These are phyloP conservation scores for Colletotrichum filicis DNA, from an alignment of 2,329 filamentous ascomycete genomes.

Conservation along the genomic window DNA sequence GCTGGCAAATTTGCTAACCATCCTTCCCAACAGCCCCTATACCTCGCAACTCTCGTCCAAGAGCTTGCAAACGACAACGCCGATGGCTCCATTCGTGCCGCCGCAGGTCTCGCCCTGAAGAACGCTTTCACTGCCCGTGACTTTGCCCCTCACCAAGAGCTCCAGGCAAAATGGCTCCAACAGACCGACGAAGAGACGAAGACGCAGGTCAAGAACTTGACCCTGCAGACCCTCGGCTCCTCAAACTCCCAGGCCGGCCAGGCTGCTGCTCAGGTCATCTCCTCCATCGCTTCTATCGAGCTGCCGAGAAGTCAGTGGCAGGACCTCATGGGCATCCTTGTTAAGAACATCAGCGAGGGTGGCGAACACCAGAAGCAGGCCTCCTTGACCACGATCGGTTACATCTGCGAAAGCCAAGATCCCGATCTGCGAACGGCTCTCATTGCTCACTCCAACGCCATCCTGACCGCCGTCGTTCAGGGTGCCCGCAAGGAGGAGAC, in stretches of 20 bases:
- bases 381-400: slow-evolving; percentile 95
- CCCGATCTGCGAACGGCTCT: slow-evolving; percentile 83
- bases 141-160: slow-evolving; percentile 83
- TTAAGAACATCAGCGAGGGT: slow-evolving; percentile 92
- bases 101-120: slow-evolving; percentile 95
- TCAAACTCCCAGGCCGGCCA: slow-evolving; percentile 84
- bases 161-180: slow-evolving; percentile 93
- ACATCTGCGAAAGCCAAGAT: slow-evolving; percentile 97
- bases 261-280: slow-evolving; percentile 93
- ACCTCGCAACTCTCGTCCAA: slow-evolving; percentile 91
- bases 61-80: slow-evolving; percentile 93
- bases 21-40: slow-evolving; percentile 75
- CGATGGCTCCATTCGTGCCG: slow-evolving; percentile 86
- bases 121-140: slow-evolving; percentile 98
- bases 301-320: slow-evolving; percentile 93
- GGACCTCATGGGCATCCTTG: slow-evolving; percentile 87
- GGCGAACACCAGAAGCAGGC: slow-evolving; percentile 91
- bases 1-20: slow-evolving; percentile 40
- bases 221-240: slow-evolving; percentile 87
- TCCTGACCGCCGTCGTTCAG: slow-evolving; percentile 96
- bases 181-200: slow-evolving; percentile 86
- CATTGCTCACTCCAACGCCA: slow-evolving; percentile 92
- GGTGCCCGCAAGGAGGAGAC: slow-evolving; percentile 96
- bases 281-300: slow-evolving; percentile 94
- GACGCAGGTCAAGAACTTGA: slow-evolving; percentile 86